Percentiles rank a stretch among this genome's conserved stretches.
phyloP scores from a whole-genome alignment of 2,329 filamentous ascomycete genomes.

The Penicillium sp. region DNA sequence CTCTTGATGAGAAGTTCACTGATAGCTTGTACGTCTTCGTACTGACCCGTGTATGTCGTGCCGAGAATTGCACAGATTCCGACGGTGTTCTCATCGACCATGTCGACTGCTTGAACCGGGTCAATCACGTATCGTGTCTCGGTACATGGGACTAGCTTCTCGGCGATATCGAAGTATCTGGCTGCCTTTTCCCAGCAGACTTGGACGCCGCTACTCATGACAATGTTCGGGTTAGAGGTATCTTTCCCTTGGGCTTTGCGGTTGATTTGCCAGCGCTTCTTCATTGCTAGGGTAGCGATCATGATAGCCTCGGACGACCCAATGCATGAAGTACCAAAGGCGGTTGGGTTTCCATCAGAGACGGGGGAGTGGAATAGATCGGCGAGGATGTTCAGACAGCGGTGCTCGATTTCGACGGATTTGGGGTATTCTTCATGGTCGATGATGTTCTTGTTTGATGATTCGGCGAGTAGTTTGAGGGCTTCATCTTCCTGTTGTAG shows the following conservation, averaged over 20 bases:
- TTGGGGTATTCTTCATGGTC: slow-evolving; percentile 66
- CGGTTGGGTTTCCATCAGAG: slow-evolving; percentile 54
- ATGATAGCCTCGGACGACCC: slow-evolving; percentile 71
- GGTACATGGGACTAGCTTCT: slow-evolving; percentile 42
- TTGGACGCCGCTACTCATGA: slow-evolving; percentile 73
- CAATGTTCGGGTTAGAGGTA: slow-evolving; percentile 64
- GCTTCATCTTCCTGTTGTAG: slow-evolving; percentile 55
- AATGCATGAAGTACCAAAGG: slow-evolving; percentile 67
- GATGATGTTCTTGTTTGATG: slow-evolving; percentile 69
- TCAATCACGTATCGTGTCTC: slow-evolving; percentile 65
- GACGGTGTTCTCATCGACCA: slow-evolving; percentile 73
- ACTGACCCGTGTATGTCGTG: slow-evolving; percentile 71
- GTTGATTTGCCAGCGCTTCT: slow-evolving; percentile 69
- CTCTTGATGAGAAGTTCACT: slow-evolving; percentile 60
- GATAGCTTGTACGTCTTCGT: slow-evolving; percentile 68
- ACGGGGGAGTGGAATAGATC: slow-evolving; percentile 61
- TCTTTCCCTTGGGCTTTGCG: slow-evolving; percentile 61
- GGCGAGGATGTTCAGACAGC: slow-evolving; percentile 67
- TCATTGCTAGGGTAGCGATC: slow-evolving; percentile 70
- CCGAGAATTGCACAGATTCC: slow-evolving; percentile 72
- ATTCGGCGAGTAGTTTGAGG: slow-evolving; percentile 63
- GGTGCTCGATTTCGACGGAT: slow-evolving; percentile 60
- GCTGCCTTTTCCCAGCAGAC: slow-evolving; percentile 72
- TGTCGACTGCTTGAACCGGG: slow-evolving; percentile 61
- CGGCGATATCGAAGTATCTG: slow-evolving; percentile 71